Evolutionary conservation across 2,329 filamentous ascomycete genomes (phyloP).

Genomic region (Hymenotorrendiella dingleyae): DNA sequence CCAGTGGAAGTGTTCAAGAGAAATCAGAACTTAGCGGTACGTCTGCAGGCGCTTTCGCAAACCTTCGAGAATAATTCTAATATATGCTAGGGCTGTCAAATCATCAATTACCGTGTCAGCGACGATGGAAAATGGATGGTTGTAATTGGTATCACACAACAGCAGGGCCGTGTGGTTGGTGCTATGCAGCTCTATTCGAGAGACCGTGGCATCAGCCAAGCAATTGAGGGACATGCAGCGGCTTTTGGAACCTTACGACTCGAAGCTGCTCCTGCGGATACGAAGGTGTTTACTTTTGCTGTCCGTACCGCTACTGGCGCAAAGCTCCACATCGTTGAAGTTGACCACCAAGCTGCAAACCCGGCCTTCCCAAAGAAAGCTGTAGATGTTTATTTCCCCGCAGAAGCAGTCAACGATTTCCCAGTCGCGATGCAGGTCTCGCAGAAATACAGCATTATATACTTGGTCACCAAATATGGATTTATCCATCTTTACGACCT

Average conservation of each 20-base stretch:
- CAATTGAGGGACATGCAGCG: slow-evolving; percentile 94
- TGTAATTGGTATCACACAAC: slow-evolving; percentile 89
- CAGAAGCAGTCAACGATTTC: slow-evolving; percentile 94
- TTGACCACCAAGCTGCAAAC: slow-evolving; percentile 87
- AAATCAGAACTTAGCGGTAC: slow-evolving; percentile 79
- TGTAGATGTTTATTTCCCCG: slow-evolving; percentile 95
- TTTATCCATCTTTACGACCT: slow-evolving; percentile 99
- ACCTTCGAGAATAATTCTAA: slow-evolving; percentile 6
- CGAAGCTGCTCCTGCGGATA: slow-evolving; percentile 83
- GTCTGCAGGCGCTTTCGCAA: slow-evolving; percentile 31
- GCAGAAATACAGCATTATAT: slow-evolving; percentile 92
- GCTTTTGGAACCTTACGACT: slow-evolving; percentile 86
- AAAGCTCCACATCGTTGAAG: slow-evolving; percentile 96
- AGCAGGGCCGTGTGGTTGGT: slow-evolving; percentile 87
- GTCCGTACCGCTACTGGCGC: slow-evolving; percentile 84
- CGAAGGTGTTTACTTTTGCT: slow-evolving; percentile 94
- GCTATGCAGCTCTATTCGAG: slow-evolving; percentile 97
- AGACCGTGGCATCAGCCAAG: slow-evolving; percentile 93
- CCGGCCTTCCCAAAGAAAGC: slow-evolving; percentile 90
- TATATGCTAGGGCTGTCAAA: slow-evolving; percentile 75
- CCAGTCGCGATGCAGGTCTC: slow-evolving; percentile 97
- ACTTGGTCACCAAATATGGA: slow-evolving; percentile 96
- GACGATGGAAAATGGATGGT: slow-evolving; percentile 98
- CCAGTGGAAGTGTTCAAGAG: slow-evolving; percentile 93
- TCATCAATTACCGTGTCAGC: slow-evolving; percentile 98